These are phyloP conservation scores for Cercis canadensis DNA, from an alignment of 306 rosid species.

Conservation along the genomic window DNA sequence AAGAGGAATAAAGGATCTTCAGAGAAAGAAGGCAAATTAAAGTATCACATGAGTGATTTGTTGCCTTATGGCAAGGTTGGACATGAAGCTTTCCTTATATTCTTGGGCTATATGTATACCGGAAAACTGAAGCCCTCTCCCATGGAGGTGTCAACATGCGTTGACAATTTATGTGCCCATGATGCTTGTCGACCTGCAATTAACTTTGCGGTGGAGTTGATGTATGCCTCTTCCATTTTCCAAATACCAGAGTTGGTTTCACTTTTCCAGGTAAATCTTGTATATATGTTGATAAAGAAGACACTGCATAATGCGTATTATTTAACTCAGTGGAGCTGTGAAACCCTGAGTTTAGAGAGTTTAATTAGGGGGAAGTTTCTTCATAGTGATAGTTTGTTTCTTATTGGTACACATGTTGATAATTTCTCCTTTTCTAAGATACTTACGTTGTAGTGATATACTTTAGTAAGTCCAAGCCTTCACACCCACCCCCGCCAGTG, in stretches of 20 bases:
- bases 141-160: conserved; percentile 82
- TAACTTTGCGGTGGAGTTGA: conserved; percentile 84
- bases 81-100: conserved; percentile 71
- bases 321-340: conserved; percentile 24
- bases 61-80: conserved; percentile 80
- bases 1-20: conserved; percentile 54
- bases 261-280: conserved; percentile 74
- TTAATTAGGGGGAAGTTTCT: not conserved
- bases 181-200: conserved; percentile 95
- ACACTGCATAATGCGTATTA: not conserved
- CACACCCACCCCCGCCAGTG: no score
- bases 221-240: conserved; percentile 89
- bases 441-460: no score
- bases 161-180: conserved; percentile 74
- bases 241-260: conserved; percentile 79
- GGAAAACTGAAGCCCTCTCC: conserved; percentile 85
- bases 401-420: not conserved
- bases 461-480: not conserved
- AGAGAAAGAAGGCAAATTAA: conserved; percentile 60
- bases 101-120: conserved; percentile 72
- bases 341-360: not conserved
- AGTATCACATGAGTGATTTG: conserved; percentile 71
- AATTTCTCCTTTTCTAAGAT: not conserved
- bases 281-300: conserved; percentile 16
- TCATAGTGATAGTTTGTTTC: not conserved